Conservation (phyloP, 139 green algal genomes). For the Limnomonas spitsbergensis region DNA sequence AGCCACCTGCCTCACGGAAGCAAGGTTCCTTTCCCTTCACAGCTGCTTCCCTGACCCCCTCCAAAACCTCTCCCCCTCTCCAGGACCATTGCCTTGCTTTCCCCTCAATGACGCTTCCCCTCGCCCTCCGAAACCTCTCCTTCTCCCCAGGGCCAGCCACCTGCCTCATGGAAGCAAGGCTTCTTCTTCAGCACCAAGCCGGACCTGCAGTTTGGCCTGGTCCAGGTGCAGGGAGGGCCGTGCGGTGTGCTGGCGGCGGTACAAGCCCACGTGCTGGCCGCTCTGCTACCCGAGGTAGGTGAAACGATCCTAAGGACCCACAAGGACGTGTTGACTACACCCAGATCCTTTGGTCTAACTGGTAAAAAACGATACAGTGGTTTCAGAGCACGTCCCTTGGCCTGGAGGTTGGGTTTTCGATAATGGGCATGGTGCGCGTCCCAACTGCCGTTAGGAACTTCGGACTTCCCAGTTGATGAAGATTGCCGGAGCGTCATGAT, state of each 20-base stretch:
- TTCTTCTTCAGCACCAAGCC: conserved; percentile 48
- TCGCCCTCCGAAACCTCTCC: conserved; percentile 25
- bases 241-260: conserved; percentile 51
- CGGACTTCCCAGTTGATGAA: no score
- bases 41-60: not conserved
- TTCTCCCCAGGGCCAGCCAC: conserved; percentile 35
- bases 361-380: no score
- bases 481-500: no score
- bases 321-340: no score
- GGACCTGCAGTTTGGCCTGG: conserved; percentile 44
- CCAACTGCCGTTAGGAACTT: no score
- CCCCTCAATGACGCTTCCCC: not conserved
- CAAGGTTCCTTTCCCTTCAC: conserved; percentile 53
- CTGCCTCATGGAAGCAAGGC: conserved; percentile 51
- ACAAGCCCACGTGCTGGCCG: conserved; percentile 51
- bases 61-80: not conserved
- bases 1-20: conserved; percentile 39
- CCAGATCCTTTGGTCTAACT: no score
- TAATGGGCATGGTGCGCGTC: no score
- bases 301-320: no score
- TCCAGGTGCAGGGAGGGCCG: conserved; percentile 51
- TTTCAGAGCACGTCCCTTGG: no score
- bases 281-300: conserved; percentile 11
- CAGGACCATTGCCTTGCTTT: not conserved
- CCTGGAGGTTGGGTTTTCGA: no score